Percentiles rank a stretch among this genome's conserved stretches.
Evolutionary conservation across 1,284 basidiomycete species (phyloP).

Genomic region (Heimioporus punctisporus): DNA sequence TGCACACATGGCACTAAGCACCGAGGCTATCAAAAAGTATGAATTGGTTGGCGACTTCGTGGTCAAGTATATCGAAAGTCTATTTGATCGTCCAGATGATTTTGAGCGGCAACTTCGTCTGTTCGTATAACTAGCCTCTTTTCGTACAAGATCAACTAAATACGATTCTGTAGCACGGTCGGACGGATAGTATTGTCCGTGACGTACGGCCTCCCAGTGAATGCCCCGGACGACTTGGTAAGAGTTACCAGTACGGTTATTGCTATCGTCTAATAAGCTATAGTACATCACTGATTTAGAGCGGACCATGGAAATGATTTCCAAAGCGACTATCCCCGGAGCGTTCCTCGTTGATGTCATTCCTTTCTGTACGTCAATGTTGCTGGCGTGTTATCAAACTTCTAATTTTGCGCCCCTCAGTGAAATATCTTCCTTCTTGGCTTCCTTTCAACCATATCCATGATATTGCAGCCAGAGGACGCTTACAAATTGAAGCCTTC

Average conservation of each 20-base stretch:
- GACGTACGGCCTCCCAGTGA: slow-evolving; percentile 27
- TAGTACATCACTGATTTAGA: slow-evolving; percentile 29
- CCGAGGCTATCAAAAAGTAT: slow-evolving; percentile 26
- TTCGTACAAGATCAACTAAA: not conserved
- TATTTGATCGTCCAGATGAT: slow-evolving; percentile 20
- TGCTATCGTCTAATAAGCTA: not conserved
- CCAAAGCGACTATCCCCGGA: slow-evolving; percentile 21
- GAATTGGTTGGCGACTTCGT: slow-evolving; percentile 22
- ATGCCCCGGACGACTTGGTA: slow-evolving; percentile 19
- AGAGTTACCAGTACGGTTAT: too few species aligned
- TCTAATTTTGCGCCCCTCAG: slow-evolving; percentile 3
- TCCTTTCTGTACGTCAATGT: slow-evolving; percentile 16
- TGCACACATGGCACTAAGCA: slow-evolving; percentile 23
- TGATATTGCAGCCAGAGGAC: slow-evolving; percentile 13
- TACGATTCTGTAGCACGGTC: slow-evolving; percentile 15
- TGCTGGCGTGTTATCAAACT: not conserved
- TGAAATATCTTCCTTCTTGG: slow-evolving; percentile 32
- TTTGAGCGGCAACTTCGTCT: slow-evolving; percentile 28
- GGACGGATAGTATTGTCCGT: slow-evolving; percentile 25
- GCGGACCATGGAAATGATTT: slow-evolving; percentile 21
- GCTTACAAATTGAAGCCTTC: slow-evolving; percentile 10
- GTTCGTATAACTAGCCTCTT: slow-evolving; percentile 11
- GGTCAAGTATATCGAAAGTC: slow-evolving; percentile 10
- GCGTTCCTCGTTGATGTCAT: slow-evolving; percentile 27
- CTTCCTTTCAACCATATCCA: slow-evolving; percentile 21